Evolutionary conservation across 23 red algal species (phyloP), one percentile per base, ranked within the genome.

Genomic region (Gracilaria gracilis): DNA sequence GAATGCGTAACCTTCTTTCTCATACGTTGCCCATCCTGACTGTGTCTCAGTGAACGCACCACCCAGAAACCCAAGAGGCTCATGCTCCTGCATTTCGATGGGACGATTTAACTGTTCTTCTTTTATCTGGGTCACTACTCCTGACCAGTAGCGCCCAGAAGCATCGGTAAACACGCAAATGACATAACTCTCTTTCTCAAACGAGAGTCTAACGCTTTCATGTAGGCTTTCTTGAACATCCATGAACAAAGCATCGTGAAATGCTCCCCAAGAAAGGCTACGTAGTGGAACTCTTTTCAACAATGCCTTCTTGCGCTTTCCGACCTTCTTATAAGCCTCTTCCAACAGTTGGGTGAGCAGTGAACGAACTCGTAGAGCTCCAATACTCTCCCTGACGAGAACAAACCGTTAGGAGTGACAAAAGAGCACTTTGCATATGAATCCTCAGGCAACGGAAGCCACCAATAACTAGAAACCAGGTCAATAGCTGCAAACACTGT

Each of bases 1-100:
- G 2, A 85, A 44, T 5, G 82, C 88, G 50, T 76, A 91, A 5
- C 23, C 88, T 83, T 91, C 66, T 27, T 83, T 72, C 62, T 91
- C 79, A 36, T 8, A 46, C 19, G 33, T 66, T 38, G 8, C 51
- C 58, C 37, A 66, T 2, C 14, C 70, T 46, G 6, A 1, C 15
- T 85, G 33, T 24, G 57, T 4, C 2, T 1, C 16, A 2, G 1
- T 9, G n/a, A 85, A 67, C 11, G 47, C 66, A 6, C 15, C 34
- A 46, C 82, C 62, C 4, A 47, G 20, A 35, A 67, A 85, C 5
- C 31, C 59, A 1, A 85, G 42, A 4, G 42, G 61, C 51, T 67
- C 27, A 35, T 85, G 82, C 2, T n/a, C 9, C 62, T 85, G 82
- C 23, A 44, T 7, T 4, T 36, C 17, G 0, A 69, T 51, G 8